Evolutionary conservation across 495 filamentous ascomycete genomes (phyloP).

Genomic region (Coniosporium apollinis): DNA sequence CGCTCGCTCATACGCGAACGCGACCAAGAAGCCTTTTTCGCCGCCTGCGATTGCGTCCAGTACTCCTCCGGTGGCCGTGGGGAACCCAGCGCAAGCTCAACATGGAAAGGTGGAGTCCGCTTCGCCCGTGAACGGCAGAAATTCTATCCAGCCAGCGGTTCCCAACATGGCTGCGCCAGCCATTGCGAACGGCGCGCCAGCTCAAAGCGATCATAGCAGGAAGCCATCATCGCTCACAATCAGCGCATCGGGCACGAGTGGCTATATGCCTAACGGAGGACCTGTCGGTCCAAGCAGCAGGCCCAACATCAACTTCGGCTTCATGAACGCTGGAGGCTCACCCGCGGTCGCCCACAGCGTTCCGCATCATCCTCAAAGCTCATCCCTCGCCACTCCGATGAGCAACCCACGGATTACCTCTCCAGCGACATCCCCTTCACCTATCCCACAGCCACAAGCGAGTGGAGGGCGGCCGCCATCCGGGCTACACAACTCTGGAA

Average conservation of each 20-base stretch:
- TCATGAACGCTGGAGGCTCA: constrained; percentile 44
- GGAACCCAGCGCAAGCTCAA: constrained; percentile 43
- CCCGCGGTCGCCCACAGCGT: constrained; percentile 47
- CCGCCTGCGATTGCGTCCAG: constrained; percentile 54
- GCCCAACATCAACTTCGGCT: constrained; percentile 58
- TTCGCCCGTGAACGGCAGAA: constrained; percentile 73
- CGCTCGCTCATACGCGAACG: constrained; percentile 47
- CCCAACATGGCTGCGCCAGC: constrained; percentile 31
- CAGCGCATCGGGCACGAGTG: constrained; percentile 56
- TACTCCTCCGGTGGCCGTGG: constrained; percentile 46
- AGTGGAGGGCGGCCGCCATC: constrained; percentile 75
- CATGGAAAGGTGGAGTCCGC: constrained; percentile 69
- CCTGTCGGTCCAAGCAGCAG: constrained; percentile 40
- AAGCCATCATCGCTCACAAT: constrained; percentile 74
- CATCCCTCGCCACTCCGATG: constrained; percentile 35
- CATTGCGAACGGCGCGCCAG: constrained; percentile 46
- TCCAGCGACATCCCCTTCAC: constrained; percentile 59
- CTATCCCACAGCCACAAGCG: constrained; percentile 71
- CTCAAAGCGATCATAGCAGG: constrained; percentile 48
- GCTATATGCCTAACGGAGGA: constrained; percentile 60
- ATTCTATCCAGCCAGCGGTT: constrained; percentile 53
- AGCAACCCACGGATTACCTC: constrained; percentile 38
- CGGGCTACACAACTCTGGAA: constrained; percentile 43
- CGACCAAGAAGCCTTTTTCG: constrained; percentile 57
- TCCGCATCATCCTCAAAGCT: constrained; percentile 31